phyloP scores from a whole-genome alignment of 495 filamentous ascomycete genomes.

The Ascobolus immersus region DNA sequence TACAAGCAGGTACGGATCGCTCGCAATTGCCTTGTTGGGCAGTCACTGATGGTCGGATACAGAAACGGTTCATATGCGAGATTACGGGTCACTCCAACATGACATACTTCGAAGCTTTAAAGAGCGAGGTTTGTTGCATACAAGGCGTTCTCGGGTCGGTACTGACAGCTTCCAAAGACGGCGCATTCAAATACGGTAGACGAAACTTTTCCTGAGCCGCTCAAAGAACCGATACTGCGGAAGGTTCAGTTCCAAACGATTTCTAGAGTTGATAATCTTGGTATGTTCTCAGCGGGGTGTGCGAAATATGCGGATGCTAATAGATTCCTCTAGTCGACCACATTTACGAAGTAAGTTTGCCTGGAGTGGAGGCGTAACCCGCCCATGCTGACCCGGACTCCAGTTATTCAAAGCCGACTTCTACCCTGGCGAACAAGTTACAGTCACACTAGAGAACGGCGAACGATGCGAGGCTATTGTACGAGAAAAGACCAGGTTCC shows the following conservation, averaged over 20 bases:
- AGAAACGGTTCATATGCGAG: slow-evolving; percentile 79
- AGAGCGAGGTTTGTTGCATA: slow-evolving; percentile 53
- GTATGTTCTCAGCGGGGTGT: slow-evolving; percentile 20
- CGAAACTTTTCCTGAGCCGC: slow-evolving; percentile 64
- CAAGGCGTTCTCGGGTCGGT: neutral
- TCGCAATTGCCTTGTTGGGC: slow-evolving; percentile 1
- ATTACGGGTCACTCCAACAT: slow-evolving; percentile 82
- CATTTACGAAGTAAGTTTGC: slow-evolving; percentile 32
- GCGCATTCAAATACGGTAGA: slow-evolving; percentile 75
- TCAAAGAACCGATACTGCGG: slow-evolving; percentile 74
- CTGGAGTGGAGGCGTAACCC: neutral
- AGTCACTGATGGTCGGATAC: slow-evolving; percentile 9
- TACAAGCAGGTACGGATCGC: slow-evolving; percentile 48
- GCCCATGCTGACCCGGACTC: neutral
- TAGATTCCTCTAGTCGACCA: slow-evolving; percentile 29
- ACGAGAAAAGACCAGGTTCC: slow-evolving; percentile 63
- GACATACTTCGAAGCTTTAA: slow-evolving; percentile 78
- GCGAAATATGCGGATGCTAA: slow-evolving; percentile 12
- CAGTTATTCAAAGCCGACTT: slow-evolving; percentile 84
- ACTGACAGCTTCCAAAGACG: slow-evolving; percentile 25
- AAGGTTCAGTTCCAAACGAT: slow-evolving; percentile 77
- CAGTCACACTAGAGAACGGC: slow-evolving; percentile 40
- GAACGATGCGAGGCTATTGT: slow-evolving; percentile 54
- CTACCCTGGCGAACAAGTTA: slow-evolving; percentile 72
- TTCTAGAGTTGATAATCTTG: slow-evolving; percentile 74